Conservation (phyloP, 1,139 yeast genomes). For the Magnusiomyces ingens region DNA sequence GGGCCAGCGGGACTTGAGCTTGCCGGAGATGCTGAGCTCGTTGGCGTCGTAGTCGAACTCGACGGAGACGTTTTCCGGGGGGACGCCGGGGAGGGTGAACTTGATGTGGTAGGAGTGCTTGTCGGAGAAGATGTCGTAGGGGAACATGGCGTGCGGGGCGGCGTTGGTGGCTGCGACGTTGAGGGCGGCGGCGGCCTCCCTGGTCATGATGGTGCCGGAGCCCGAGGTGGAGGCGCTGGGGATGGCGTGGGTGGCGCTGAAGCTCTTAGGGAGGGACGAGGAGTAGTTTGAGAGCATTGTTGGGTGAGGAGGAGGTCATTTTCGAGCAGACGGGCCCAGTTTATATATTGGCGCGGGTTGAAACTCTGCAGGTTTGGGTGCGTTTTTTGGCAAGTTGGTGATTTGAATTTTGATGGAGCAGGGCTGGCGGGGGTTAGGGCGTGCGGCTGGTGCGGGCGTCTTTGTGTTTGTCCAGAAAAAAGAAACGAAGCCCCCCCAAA, state of each 20-base stretch:
- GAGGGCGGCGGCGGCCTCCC: neutral
- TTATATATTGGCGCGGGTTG: neutral
- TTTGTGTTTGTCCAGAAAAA: no score
- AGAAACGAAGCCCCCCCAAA: no score
- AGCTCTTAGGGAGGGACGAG: neutral
- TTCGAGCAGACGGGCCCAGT: no score
- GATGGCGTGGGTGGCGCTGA: neutral
- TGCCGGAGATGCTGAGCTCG: neutral
- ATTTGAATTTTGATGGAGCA: neutral
- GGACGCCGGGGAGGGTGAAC: slow-evolving; percentile 3
- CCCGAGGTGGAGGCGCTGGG: neutral
- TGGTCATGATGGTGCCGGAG: neutral
- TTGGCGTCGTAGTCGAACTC: slow-evolving; percentile 1
- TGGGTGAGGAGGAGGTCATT: neutral
- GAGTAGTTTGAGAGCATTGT: neutral
- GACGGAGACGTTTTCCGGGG: slow-evolving; percentile 1
- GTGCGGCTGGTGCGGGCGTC: neutral
- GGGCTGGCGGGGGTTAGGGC: neutral
- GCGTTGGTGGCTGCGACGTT: neutral
- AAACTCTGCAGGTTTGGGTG: neutral
- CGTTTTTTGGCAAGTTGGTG: neutral
- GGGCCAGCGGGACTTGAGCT: neutral
- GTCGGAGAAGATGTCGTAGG: slow-evolving; percentile 1
- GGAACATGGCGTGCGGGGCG: neutral
- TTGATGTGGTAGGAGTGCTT: neutral